Base-by-base conservation (phyloP, 495 filamentous ascomycete genomes). In the Hypoxylon cercidicola region DNA sequence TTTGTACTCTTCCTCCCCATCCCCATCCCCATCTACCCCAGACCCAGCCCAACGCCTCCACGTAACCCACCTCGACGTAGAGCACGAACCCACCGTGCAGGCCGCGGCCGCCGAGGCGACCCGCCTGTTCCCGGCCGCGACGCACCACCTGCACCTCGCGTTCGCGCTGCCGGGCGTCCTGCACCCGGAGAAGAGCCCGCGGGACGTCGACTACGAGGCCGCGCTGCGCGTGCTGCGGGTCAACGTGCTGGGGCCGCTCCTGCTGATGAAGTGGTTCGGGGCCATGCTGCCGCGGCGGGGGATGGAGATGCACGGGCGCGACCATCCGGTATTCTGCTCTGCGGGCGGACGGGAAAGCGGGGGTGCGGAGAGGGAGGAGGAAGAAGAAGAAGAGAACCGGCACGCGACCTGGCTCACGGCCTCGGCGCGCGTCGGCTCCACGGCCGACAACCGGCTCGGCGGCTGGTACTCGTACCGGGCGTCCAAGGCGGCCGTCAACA, bases 381-480 rank as follows among this genome's bases (percentile, higher is more conserved):
- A 15, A 39, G 40, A 46, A 18, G 19, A 45, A 15, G 15, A 61
- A 3, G 34, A n/a, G 11, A n/a, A 37, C 2, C 3, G 11, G 13
- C 81, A 85, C 55, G 87, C 90, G 0, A 82, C 88, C 9, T 89
- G 89, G 74, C 82, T 87, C 10, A 84, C 83, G 59, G 89, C 93
- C 83, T 87, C 88, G 2, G 92, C 91, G 0, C 85, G 92, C 8
- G 90, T 96, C 0, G 93, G 92, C 1, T 88, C 83, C 3, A 88
- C 88, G 2, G 77, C 81, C 3, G 91, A 94, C 60, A 93, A 94
- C 62, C 60, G 64, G 10, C 78, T 81, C 0, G 90, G 91, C 1
- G 91, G 90, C 0, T 91, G 87, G 84, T 95, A 92, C 71, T 84
- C 83, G 3, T 95, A 95, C 70, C 87, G 91, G 2, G 84, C 88